Percentiles rank a stretch among this genome's conserved stretches.
phyloP scores from a whole-genome alignment of 2,329 filamentous ascomycete species.

The Alternaria postmessia region DNA sequence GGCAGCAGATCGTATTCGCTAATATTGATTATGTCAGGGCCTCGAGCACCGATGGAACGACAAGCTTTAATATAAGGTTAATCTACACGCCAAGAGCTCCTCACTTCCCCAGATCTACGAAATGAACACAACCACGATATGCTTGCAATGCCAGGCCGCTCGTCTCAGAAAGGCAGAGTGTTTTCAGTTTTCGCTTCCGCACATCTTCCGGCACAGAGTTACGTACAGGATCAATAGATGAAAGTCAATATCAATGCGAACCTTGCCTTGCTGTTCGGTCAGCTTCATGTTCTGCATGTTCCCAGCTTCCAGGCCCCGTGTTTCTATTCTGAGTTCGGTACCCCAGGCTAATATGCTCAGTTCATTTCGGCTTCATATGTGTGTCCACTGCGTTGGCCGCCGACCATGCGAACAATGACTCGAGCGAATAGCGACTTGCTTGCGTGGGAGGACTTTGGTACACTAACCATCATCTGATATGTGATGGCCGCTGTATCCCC shows the following conservation, averaged over 20 bases:
- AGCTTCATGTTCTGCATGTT: slow-evolving; percentile 14
- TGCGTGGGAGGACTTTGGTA: slow-evolving; percentile 13
- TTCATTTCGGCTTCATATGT: slow-evolving; percentile 42
- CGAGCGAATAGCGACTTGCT: slow-evolving; percentile 24
- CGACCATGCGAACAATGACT: slow-evolving; percentile 15
- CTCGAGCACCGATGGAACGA: slow-evolving; percentile 36
- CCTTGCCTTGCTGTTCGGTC: slow-evolving; percentile 13
- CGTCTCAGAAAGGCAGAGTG: slow-evolving; percentile 24
- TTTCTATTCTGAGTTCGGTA: slow-evolving; percentile 44
- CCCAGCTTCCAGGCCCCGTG: slow-evolving; percentile 28
- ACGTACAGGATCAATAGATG: slow-evolving; percentile 41
- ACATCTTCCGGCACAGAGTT: slow-evolving; percentile 27
- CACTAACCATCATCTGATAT: slow-evolving; percentile 21
- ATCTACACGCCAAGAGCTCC: slow-evolving; percentile 49
- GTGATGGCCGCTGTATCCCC: slow-evolving; percentile 6
- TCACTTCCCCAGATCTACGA: slow-evolving; percentile 45
- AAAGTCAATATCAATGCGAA: slow-evolving; percentile 29
- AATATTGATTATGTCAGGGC: slow-evolving; percentile 36
- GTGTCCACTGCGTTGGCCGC: slow-evolving; percentile 29
- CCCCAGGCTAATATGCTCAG: slow-evolving; percentile 40
- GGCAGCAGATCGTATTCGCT: slow-evolving; percentile 40
- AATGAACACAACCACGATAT: slow-evolving; percentile 29
- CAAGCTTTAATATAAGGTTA: slow-evolving; percentile 54
- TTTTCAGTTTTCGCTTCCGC: slow-evolving; percentile 41
- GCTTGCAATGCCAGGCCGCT: slow-evolving; percentile 23